These are phyloP conservation scores for Euryodendron excelsum DNA, from an alignment of 148 eudicot species.

Conservation along the genomic window DNA sequence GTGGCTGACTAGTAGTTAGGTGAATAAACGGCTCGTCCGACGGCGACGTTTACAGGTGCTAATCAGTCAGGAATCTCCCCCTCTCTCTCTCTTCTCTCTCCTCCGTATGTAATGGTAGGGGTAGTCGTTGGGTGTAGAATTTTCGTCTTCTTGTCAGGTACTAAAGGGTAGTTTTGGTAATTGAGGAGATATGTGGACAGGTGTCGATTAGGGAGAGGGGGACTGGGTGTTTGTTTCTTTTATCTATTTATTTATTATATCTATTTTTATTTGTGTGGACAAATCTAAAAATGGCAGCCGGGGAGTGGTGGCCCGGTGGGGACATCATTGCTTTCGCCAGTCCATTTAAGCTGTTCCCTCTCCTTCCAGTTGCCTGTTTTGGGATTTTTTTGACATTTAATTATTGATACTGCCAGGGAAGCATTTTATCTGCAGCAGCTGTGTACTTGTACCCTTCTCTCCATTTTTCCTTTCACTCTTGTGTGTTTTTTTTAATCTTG, in stretches of 20 bases:
- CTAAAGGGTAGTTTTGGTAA: no score
- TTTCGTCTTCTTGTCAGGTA: no score
- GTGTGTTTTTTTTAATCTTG: not conserved
- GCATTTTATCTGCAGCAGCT: not conserved
- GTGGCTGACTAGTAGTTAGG: no score
- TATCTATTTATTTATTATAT: not conserved
- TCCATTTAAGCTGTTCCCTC: conserved; percentile 14
- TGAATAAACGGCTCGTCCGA: not conserved
- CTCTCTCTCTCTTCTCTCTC: not conserved
- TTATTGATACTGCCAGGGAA: not conserved
- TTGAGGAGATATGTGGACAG: conserved; percentile 4
- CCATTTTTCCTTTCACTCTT: no score
- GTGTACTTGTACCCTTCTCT: no score
- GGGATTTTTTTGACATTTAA: not conserved
- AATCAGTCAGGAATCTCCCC: no score
- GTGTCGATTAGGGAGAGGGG: not conserved
- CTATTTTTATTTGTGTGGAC: not conserved
- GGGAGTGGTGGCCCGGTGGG: not conserved
- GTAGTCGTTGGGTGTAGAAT: no score
- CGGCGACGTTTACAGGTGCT: not conserved
- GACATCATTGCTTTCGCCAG: conserved; percentile 9
- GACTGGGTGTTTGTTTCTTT: not conserved
- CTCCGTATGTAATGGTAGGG: no score
- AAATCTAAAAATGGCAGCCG: conserved; percentile 2
- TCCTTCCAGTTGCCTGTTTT: not conserved